Base-by-base conservation (phyloP, 768 basidiomycete genomes). In the Candolleomyces efflorescens region DNA sequence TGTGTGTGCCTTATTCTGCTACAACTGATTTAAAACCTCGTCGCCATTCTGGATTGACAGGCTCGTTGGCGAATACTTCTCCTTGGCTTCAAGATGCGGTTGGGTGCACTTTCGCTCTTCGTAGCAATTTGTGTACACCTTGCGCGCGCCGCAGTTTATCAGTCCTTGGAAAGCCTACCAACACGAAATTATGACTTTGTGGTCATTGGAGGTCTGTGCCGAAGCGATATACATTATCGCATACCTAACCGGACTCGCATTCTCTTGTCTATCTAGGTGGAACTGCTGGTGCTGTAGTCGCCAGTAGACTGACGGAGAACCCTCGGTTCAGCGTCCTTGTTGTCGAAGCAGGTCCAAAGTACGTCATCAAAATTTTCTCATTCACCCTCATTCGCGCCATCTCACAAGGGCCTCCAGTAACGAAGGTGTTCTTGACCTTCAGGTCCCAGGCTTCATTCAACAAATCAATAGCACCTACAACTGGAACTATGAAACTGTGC, bases 251-350 rank as follows among this genome's bases (percentile, higher is more conserved):
- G 23, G 27, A 36, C 11, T 18, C 2, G n/a, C n/a, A 32, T 43
- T 32, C 9, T 17, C 3, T 50, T 17, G 12, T n/a, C 43, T 22
- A 6, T n/a, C 10, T 38, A 66, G 65, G 57, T 22, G 80, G 79
- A 20, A 75, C 73, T 17, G 78, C 78, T 1, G 78, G 80, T 0
- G 74, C 75, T 50, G 76, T 77, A 4, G 63, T 81, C 11, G 80
- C 79, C 5, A 73, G 68, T 13, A 71, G 79, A 41, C 67, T 81
- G 24, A 70, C 77, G 0, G 78, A 80, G 59, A 65, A 73, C 45
- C 39, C 69, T 1, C 64, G 65, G 1, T 26, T 71, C 0, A 69
- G 65, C 0, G 77, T 80, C 23, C 71, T 81, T 24, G 64, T 81
- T 17, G 62, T 81, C 41, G 75, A 76, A 58, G 73, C 74, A 3